Conservation (phyloP, 2,329 filamentous ascomycete species). For the Xylariaceae sp. region DNA sequence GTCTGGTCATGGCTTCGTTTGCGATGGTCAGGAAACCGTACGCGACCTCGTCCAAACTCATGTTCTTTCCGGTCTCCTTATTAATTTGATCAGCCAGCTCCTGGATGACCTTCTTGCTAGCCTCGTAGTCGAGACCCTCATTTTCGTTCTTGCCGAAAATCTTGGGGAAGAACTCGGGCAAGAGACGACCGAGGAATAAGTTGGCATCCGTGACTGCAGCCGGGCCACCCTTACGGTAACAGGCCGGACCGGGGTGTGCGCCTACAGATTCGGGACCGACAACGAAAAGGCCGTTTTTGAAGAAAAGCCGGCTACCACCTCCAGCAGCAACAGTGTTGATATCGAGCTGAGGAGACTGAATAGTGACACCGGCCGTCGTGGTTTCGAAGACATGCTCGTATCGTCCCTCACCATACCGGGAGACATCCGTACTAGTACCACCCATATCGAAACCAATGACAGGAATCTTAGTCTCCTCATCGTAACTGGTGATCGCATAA, state of each 20-base stretch:
- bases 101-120: constrained; percentile 69
- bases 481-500: constrained; percentile 87
- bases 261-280: constrained; percentile 86
- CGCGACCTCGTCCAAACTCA: constrained; percentile 79
- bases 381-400: constrained; percentile 95
- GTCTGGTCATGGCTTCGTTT: constrained; percentile 86
- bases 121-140: constrained; percentile 68
- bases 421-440: constrained; percentile 87
- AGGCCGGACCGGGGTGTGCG: constrained; percentile 84
- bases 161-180: constrained; percentile 90
- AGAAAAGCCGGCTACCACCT: constrained; percentile 79
- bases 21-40: constrained; percentile 86
- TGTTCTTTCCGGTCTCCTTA: constrained; percentile 61
- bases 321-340: constrained; percentile 94
- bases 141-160: constrained; percentile 91
- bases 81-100: constrained; percentile 76
- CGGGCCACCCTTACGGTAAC: constrained; percentile 84
- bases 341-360: constrained; percentile 85
- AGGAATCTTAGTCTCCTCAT: constrained; percentile 71
- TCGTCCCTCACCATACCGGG: constrained; percentile 74
- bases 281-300: constrained; percentile 82
- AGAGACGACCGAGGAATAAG: constrained; percentile 72
- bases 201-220: constrained; percentile 94
- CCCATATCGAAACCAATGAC: constrained; percentile 94
- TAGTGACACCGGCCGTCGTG: constrained; percentile 87